Conservation (phyloP, 2,329 filamentous ascomycete species). For the Torrubiellomyces zombiae region DNA sequence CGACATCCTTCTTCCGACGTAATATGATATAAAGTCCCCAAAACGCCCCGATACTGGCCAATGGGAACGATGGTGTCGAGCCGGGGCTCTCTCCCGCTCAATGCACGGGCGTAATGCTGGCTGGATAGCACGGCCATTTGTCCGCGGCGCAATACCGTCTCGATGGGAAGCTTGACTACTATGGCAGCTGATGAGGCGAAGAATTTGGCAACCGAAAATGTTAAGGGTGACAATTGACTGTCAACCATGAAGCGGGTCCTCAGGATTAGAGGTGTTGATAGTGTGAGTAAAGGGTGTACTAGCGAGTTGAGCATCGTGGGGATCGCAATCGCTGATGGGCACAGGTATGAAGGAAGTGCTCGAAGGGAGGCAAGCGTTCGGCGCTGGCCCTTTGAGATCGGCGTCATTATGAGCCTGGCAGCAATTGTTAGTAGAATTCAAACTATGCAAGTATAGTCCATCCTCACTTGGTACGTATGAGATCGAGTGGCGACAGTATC, state of each 20-base stretch:
- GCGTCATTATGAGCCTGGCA: constrained; percentile 61
- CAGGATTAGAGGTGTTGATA: constrained; percentile 70
- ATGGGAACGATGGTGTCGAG: constrained; percentile 64
- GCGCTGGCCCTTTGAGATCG: constrained; percentile 56
- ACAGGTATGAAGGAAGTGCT: constrained; percentile 60
- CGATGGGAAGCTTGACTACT: constrained; percentile 73
- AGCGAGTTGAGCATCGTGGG: constrained; percentile 81
- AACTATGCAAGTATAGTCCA: background rate
- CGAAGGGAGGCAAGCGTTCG: constrained; percentile 65
- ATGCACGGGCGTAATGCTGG: constrained; percentile 31
- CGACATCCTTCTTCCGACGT: constrained; percentile 63
- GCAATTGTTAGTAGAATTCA: constrained; percentile 13
- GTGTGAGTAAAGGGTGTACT: constrained; percentile 65
- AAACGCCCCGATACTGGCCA: constrained; percentile 66
- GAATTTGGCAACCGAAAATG: constrained; percentile 73
- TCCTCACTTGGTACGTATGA: constrained; percentile 60
- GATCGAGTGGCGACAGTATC: constrained; percentile 71
- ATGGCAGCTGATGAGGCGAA: constrained; percentile 64
- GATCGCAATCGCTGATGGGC: constrained; percentile 52
- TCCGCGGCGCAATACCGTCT: constrained; percentile 78
- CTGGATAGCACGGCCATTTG: constrained; percentile 58
- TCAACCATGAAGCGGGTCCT: constrained; percentile 76
- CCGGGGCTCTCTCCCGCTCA: constrained; percentile 22
- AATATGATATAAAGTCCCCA: constrained; percentile 86
- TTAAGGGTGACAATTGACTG: constrained; percentile 60